Evolutionary conservation across 1,284 basidiomycete genomes (phyloP), one percentile per base, ranked within the genome.

Genomic region (Fomitopsis pinicola): DNA sequence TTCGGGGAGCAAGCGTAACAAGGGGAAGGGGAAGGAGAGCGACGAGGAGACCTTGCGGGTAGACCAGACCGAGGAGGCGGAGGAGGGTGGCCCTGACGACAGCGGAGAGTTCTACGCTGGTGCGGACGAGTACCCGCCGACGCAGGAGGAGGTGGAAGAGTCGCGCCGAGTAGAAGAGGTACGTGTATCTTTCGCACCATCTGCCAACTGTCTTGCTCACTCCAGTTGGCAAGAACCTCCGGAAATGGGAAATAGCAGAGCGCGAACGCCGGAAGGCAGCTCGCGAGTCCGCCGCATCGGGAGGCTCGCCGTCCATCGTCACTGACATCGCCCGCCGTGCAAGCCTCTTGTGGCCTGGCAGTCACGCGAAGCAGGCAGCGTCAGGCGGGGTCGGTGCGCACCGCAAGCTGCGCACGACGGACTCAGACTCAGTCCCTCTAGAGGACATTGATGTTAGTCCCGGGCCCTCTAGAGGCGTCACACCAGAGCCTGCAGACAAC

Each of bases 231-330:
- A 58, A 92, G 90, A 92, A 84, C 63, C 77, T 92, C 22, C 80
- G 81, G 62, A 81, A 81, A 45, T 92, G 89, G 91, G 90, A 92
- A 65, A 73, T 83, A 50, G 82, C 82, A 40, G 90, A 92, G 70
- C 82, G 87, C 38, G 83, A 85, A 67, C 81, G 88, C 63, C 82
- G 88, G 73, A 88, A 83, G 72, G 77, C 78, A n/a, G 82, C 79
- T 4, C 81, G 88, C 55, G 84, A 82, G 58, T 85, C 85, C 7
- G 61, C 66, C 42, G 66, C 68, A 12, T 62, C 72, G 5, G 65
- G 66, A 4, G 60, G 70, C 15, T 62, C 77, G 0, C 72, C 80
- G 1, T 85, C 87, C 7, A 68, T 89, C 28, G 72, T 88, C 40
- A 75, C 77, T 10, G 81, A 81, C 61, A 80, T 88, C 59, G 80